A percentile compares a stretch with the other conserved stretches of the same genome.
These are phyloP conservation scores for Globisporangium iwayamae DNA, from an alignment of 352 stramenopile genomes.

Conservation along the genomic window DNA sequence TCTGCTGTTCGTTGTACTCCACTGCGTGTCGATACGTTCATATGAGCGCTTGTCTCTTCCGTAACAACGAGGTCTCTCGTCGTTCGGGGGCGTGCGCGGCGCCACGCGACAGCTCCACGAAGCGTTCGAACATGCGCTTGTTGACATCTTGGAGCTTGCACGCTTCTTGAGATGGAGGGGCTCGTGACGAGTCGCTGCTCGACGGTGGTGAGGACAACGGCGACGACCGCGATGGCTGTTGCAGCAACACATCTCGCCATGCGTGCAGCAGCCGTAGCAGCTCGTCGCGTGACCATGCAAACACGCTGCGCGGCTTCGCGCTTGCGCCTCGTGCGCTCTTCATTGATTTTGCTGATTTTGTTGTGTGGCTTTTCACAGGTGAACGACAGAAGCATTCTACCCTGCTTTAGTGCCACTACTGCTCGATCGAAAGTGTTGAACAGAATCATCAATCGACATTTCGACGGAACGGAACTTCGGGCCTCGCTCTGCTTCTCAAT, in stretches of 20 bases:
- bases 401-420: too few relatives aligned
- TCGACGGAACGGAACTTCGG: too few relatives aligned
- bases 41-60: neutral
- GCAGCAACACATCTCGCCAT: neutral
- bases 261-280: neutral
- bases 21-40: neutral
- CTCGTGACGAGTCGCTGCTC: too few relatives aligned
- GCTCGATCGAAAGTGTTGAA: too few relatives aligned
- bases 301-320: neutral
- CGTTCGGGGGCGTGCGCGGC: neutral
- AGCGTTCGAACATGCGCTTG: neutral
- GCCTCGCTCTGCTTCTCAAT: too few relatives aligned
- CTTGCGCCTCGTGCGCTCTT: neutral
- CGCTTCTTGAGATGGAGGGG: neutral
- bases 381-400: too few relatives aligned
- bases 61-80: neutral
- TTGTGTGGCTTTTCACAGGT: too few relatives aligned
- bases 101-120: conserved; percentile 1
- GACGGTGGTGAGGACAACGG: too few relatives aligned
- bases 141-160: neutral
- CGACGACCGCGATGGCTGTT: neutral
- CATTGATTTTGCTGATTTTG: too few relatives aligned
- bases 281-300: neutral
- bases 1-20: neutral
- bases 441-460: too few relatives aligned